phyloP scores from a whole-genome alignment of 1,284 basidiomycete species.

The Irpex sp. region DNA sequence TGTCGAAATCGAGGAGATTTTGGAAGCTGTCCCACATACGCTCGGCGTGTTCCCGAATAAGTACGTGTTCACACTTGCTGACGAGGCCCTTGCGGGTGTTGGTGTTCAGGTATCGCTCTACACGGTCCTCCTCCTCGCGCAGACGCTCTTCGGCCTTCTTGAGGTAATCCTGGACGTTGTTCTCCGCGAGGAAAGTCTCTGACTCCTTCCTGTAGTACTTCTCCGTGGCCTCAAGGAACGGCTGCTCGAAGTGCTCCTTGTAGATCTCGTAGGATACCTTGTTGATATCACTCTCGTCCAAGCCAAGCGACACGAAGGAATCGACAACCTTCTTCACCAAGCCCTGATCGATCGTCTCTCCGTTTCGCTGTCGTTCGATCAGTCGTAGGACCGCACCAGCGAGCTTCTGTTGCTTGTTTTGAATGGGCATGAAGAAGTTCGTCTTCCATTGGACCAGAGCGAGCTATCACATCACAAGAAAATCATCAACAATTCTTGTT shows the following conservation, averaged over 20 bases:
- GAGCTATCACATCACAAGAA: conserved; percentile 48
- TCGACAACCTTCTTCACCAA: conserved; percentile 96
- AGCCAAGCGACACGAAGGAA: conserved; percentile 93
- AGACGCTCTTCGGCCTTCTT: conserved; percentile 94
- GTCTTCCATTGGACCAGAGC: conserved; percentile 95
- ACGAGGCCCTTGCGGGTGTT: conserved; percentile 86
- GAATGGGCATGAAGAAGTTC: conserved; percentile 88
- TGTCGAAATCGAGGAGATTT: conserved; percentile 86
- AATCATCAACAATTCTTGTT: not conserved
- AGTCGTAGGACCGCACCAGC: conserved; percentile 85
- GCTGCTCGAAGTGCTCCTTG: conserved; percentile 85
- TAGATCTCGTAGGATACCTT: conserved; percentile 94
- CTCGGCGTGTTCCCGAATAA: conserved; percentile 86
- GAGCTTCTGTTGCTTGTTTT: conserved; percentile 79
- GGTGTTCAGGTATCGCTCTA: conserved; percentile 91
- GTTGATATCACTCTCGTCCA: conserved; percentile 90
- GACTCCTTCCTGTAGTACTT: conserved; percentile 92
- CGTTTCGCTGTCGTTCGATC: conserved; percentile 92
- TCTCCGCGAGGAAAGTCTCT: conserved; percentile 84
- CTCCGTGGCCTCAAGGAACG: conserved; percentile 89
- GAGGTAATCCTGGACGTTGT: conserved; percentile 94
- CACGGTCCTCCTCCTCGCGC: conserved; percentile 92
- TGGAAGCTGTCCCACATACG: conserved; percentile 97
- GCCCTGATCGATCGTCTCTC: conserved; percentile 90
- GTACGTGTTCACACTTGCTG: conserved; percentile 87